Conservation (phyloP, 2,329 filamentous ascomycete genomes). For the Pseudocercospora pini-densiflorae region DNA sequence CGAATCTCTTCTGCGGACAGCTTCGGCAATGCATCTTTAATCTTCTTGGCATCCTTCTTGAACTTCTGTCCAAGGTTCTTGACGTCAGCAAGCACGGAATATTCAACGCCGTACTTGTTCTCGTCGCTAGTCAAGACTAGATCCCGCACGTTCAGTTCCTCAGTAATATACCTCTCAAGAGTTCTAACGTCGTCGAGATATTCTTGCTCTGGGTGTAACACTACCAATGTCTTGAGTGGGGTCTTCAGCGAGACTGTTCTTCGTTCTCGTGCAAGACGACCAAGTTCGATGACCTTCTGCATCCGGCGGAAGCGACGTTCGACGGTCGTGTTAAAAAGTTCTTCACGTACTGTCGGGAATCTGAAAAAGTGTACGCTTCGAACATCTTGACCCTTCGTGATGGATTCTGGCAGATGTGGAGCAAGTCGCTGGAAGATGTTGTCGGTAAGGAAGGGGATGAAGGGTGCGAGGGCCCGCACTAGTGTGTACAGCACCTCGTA, state of each 20-base stretch:
- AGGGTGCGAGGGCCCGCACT: constrained; percentile 85
- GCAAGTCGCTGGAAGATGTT: constrained; percentile 87
- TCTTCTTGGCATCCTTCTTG: constrained; percentile 89
- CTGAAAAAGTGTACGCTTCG: constrained; percentile 90
- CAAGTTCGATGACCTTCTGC: constrained; percentile 94
- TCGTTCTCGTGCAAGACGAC: constrained; percentile 82
- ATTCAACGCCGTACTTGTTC: constrained; percentile 87
- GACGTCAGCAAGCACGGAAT: constrained; percentile 90
- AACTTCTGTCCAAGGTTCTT: constrained; percentile 94
- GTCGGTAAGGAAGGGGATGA: constrained; percentile 94
- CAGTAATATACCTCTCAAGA: constrained; percentile 83
- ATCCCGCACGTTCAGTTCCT: constrained; percentile 90
- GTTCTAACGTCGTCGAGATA: constrained; percentile 88
- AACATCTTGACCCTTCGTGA: constrained; percentile 68
- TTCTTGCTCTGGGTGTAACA: constrained; percentile 81
- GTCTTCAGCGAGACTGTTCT: constrained; percentile 86
- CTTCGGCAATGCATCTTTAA: constrained; percentile 85
- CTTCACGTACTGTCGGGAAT: constrained; percentile 86
- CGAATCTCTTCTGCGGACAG: constrained; percentile 82
- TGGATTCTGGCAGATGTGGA: constrained; percentile 75
- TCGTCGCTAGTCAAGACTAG: constrained; percentile 85
- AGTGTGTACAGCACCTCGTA: constrained; percentile 93
- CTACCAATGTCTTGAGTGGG: constrained; percentile 84
- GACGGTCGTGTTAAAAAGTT: constrained; percentile 83
- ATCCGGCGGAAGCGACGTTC: constrained; percentile 87